These are phyloP conservation scores for Lycium ferocissimum DNA, from an alignment of 257 asterid species.

Conservation along the genomic window DNA sequence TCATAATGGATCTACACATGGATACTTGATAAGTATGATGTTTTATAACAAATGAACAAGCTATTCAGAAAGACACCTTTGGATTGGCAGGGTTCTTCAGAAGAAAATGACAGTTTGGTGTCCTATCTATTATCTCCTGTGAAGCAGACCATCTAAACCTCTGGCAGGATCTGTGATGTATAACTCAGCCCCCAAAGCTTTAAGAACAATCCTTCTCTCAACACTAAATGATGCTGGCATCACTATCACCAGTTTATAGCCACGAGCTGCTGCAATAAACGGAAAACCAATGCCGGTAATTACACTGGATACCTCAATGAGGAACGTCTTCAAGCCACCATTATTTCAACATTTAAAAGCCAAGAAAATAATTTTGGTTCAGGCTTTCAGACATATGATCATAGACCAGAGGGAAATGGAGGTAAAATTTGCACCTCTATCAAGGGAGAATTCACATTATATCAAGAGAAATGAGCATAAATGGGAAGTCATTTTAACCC, in stretches of 20 bases:
- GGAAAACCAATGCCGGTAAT: constrained; percentile 59
- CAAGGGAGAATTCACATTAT: background rate
- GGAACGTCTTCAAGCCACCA: constrained; percentile 45
- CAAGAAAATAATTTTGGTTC: background rate
- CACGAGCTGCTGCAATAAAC: constrained; percentile 47
- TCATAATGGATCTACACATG: constrained; percentile 49
- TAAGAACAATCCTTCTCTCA: constrained; percentile 50
- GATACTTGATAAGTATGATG: constrained; percentile 21
- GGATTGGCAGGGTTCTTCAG: constrained; percentile 54
- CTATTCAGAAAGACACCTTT: constrained; percentile 32
- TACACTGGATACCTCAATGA: constrained; percentile 50
- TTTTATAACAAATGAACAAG: background rate
- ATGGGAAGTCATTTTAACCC: background rate
- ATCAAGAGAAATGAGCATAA: background rate
- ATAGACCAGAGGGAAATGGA: background rate
- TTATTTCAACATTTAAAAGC: constrained; percentile 10
- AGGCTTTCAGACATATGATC: background rate
- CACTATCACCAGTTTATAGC: constrained; percentile 46
- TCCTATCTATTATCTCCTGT: constrained; percentile 46
- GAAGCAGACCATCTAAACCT: constrained; percentile 33
- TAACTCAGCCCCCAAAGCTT: too few species aligned
- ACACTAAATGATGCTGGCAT: constrained; percentile 51
- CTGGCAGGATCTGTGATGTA: too few species aligned
- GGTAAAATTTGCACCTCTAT: background rate
- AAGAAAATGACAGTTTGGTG: constrained; percentile 43